Conservation (phyloP, 768 basidiomycete species). For the Royoungia palumana region DNA sequence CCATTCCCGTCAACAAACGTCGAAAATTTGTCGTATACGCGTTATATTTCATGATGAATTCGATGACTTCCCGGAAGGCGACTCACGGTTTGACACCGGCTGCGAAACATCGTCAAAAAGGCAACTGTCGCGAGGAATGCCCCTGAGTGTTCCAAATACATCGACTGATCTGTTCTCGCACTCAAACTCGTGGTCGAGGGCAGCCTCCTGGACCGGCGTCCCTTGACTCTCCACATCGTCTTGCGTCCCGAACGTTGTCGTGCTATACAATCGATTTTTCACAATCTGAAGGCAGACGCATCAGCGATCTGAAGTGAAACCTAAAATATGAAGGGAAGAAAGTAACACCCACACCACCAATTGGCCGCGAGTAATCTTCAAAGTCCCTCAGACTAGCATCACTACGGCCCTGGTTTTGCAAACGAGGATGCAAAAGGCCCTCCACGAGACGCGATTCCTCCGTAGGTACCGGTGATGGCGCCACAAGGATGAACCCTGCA, state of each 20-base stretch:
- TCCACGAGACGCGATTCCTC: conserved; percentile 25
- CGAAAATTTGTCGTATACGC: not conserved
- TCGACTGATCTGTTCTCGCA: conserved; percentile 4
- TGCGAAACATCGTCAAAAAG: not conserved
- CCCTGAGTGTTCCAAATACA: conserved; percentile 6
- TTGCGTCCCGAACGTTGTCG: conserved; percentile 32
- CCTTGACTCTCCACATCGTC: conserved; percentile 18
- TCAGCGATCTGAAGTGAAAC: not conserved
- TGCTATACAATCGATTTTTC: conserved; percentile 30
- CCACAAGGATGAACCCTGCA: not conserved
- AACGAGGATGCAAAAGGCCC: conserved; percentile 31
- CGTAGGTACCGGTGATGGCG: conserved; percentile 25
- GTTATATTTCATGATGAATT: not conserved
- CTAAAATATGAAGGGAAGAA: not conserved
- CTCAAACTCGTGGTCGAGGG: not conserved
- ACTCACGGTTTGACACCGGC: not conserved
- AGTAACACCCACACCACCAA: conserved; percentile 25
- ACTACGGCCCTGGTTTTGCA: conserved; percentile 22
- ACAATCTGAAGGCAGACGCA: conserved; percentile 16
- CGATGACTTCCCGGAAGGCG: not conserved
- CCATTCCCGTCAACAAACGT: not conserved
- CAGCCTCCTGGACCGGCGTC: conserved; percentile 2
- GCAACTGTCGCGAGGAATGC: conserved; percentile 10
- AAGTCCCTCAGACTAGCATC: conserved; percentile 30
- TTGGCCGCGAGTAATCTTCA: conserved; percentile 33